A percentile compares a stretch with the other conserved stretches of the same genome.
These are phyloP conservation scores for Amniculicola lignicola DNA, from an alignment of 495 filamentous ascomycete genomes.

Conservation along the genomic window DNA sequence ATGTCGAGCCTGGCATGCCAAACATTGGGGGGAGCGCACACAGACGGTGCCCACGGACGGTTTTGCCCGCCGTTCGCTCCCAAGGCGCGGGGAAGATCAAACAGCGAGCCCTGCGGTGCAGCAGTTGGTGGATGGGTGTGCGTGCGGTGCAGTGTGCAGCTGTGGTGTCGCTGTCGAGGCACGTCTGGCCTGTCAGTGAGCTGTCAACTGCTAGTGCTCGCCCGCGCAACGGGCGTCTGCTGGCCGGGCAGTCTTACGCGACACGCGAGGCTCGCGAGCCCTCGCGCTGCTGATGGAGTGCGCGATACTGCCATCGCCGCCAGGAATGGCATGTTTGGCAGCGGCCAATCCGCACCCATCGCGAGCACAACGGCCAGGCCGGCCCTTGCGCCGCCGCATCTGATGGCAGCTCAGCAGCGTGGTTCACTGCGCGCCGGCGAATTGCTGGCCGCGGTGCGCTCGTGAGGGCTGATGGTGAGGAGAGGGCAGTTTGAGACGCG, in stretches of 20 bases:
- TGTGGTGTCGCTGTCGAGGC: background rate
- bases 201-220: conserved; percentile 10
- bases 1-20: no score
- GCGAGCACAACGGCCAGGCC: background rate
- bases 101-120: conserved; percentile 1
- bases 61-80: background rate
- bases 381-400: background rate
- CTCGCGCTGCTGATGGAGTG: background rate
- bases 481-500: background rate
- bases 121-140: background rate
- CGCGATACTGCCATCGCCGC: background rate
- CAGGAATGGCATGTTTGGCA: conserved; percentile 3
- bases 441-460: background rate
- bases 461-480: conserved; percentile 6
- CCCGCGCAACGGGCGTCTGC: conserved; percentile 14
- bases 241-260: background rate
- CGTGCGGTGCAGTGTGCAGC: no score
- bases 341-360: background rate
- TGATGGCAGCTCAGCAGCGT: conserved; percentile 1
- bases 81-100: conserved; percentile 3
- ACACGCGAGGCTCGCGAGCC: background rate
- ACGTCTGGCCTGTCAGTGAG: conserved; percentile 6
- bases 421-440: conserved; percentile 10
- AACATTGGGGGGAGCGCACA: background rate
- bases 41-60: background rate